phyloP scores from a whole-genome alignment of 2,329 filamentous ascomycete genomes.

The Aspergillus amoenus region DNA sequence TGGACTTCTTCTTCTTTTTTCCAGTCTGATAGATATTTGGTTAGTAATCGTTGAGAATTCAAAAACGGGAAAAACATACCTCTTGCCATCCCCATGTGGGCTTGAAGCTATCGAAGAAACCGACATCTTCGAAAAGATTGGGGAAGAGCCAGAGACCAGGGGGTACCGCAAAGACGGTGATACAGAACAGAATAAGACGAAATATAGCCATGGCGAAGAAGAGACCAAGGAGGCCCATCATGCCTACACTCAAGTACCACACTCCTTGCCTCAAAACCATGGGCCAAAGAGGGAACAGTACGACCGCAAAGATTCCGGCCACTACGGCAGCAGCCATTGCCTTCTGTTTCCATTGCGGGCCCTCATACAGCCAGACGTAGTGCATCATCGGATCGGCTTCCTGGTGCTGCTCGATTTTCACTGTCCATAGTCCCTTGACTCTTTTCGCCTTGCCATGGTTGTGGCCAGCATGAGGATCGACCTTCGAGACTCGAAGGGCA shows the following conservation, averaged over 20 bases:
- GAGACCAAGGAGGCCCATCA: conserved; percentile 82
- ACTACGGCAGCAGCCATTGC: conserved; percentile 84
- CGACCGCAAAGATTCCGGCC: conserved; percentile 77
- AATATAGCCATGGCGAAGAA: conserved; percentile 99
- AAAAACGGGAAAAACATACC: conserved; percentile 51
- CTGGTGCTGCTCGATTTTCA: conserved; percentile 94
- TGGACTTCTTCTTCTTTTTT: conserved; percentile 41
- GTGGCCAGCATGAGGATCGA: conserved; percentile 75
- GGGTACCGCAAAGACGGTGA: conserved; percentile 80
- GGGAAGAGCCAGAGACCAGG: conserved; percentile 98
- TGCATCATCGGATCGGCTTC: conserved; percentile 69
- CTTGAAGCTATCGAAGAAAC: conserved; percentile 95
- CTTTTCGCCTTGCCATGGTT: conserved; percentile 73
- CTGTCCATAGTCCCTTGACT: conserved; percentile 93
- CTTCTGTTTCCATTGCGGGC: conserved; percentile 89
- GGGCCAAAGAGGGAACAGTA: conserved; percentile 96
- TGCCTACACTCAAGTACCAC: conserved; percentile 95
- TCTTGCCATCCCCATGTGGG: conserved; percentile 98
- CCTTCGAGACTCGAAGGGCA: conserved; percentile 82
- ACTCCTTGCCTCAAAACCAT: conserved; percentile 86
- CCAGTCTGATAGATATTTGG: conserved; percentile 30
- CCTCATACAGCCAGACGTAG: conserved; percentile 96
- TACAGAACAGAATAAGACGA: conserved; percentile 87
- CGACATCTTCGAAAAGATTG: conserved; percentile 97
- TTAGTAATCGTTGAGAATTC: conserved; percentile 2